Base-by-base conservation (phyloP, 306 rosid genomes). In the Ammopiptanthus mongolicus region DNA sequence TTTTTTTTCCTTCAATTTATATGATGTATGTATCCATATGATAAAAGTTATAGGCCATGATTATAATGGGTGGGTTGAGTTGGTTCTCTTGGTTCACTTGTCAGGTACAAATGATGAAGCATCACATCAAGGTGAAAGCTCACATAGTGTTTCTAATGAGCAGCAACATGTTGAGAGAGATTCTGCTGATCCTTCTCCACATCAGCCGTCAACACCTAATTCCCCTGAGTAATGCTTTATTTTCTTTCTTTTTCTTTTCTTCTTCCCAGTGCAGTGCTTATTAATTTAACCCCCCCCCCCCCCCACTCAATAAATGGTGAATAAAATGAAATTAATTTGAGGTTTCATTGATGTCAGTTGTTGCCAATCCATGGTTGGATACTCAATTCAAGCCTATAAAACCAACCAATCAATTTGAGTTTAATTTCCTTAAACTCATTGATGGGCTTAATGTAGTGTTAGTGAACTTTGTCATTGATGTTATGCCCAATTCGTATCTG, bases 71-170 rank as follows among this genome's bases (percentile, higher is more conserved):
- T 86, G 75, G 78, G 88, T 85, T 10, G 95, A 88, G 88, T 82
- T 84, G 89, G 84, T 50, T 83, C 87, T 73, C 85, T 84, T 78
- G 91, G 88, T 70, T 79, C 89, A 83, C 39, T 82, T 66, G 72
- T 37, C 88, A 6, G 85, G 84, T 58, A 22, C 79, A 79, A 86
- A 70, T n/a, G 86, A 67, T 12, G 86, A 85, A 74, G 78, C 72
- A 71, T 65, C 83, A n/a, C 86, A 81, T 73, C 51, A 65, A 76
- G 88, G 79, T 69, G 92, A 92, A 78, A 12, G 68, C 62, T 52
- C 83, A 59, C 59, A 15, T 1, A 12, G 47, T 47, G 72, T 53
- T 14, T 13, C 25, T 62, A 8, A 44, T n/a, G 12, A 71, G 37
- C 36, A 33, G 12, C 12, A 13, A 82, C 50, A 39, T 23, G 17